Conservation (phyloP, 1,284 basidiomycete genomes). For the Fomitopsis schrenkii region DNA sequence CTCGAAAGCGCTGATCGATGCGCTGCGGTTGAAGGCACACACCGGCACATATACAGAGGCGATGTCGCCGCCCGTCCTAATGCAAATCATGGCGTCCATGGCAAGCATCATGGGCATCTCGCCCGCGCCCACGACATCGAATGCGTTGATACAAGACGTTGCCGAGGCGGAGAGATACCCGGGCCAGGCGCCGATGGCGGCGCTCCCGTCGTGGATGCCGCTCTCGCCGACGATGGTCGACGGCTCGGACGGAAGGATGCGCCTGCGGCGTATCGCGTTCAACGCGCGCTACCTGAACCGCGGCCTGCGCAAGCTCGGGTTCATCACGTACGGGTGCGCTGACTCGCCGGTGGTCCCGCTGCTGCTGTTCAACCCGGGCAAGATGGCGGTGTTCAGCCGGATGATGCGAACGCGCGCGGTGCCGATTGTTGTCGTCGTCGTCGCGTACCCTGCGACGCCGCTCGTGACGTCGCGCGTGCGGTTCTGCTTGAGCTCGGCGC, state of each 20-base stretch:
- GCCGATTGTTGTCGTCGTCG: conserved; percentile 86
- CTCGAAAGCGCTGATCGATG: conserved; percentile 75
- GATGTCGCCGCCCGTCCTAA: conserved; percentile 88
- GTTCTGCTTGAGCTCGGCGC: conserved; percentile 92
- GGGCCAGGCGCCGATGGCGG: conserved; percentile 61
- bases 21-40: conserved; percentile 81
- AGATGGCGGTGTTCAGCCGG: conserved; percentile 85
- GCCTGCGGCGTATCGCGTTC: conserved; percentile 89
- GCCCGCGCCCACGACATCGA: conserved; percentile 32
- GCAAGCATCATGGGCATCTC: conserved; percentile 93
- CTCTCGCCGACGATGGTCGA: conserved; percentile 70
- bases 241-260: conserved; percentile 78
- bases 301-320: conserved; percentile 89
- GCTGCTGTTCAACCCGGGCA: conserved; percentile 91
- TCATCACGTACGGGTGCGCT: conserved; percentile 93
- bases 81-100: conserved; percentile 92
- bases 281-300: conserved; percentile 91
- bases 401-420: conserved; percentile 84
- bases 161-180: conserved; percentile 37
- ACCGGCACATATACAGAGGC: conserved; percentile 88
- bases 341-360: conserved; percentile 94
- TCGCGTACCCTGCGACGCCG: conserved; percentile 91
- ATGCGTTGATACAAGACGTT: conserved; percentile 29
- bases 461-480: conserved; percentile 88
- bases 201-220: conserved; percentile 68